These are phyloP conservation scores for Cornus florida DNA, from an alignment of 148 eudicot species.

Conservation along the genomic window DNA sequence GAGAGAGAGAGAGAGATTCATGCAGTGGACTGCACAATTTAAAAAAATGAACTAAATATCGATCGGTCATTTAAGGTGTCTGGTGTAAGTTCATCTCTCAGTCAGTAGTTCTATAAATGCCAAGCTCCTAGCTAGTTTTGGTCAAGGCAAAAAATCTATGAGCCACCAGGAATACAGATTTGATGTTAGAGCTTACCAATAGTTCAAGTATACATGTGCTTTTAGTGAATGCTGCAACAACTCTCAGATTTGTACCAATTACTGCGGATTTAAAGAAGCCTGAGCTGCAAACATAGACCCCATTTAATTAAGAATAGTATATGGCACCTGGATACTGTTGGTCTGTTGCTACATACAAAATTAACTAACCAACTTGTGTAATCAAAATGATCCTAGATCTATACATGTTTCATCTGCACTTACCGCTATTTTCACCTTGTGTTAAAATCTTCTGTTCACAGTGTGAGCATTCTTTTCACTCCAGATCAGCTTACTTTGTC, in stretches of 20 bases:
- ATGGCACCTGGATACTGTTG: not conserved
- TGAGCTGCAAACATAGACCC: conserved; percentile 18
- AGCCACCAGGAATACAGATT: not conserved
- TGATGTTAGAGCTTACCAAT: not conserved
- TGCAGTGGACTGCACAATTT: too few relatives aligned
- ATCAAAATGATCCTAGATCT: not conserved
- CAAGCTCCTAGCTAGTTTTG: not conserved
- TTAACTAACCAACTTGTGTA: too few relatives aligned
- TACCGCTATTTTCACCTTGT: not conserved
- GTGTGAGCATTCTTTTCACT: conserved; percentile 37
- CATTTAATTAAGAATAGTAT: not conserved
- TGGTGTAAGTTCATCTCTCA: too few relatives aligned
- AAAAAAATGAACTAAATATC: too few relatives aligned
- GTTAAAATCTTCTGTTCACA: conserved; percentile 26
- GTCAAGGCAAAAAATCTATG: too few relatives aligned
- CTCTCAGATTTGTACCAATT: conserved; percentile 27
- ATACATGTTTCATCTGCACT: not conserved
- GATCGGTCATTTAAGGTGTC: too few relatives aligned
- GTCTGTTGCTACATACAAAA: too few relatives aligned
- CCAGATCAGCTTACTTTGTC: conserved; percentile 90
- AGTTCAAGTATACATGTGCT: not conserved
- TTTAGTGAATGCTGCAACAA: conserved; percentile 25
- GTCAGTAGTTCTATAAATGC: too few relatives aligned
- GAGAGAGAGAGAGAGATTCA: too few relatives aligned
- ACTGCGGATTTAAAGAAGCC: conserved; percentile 15